Percentiles rank a stretch among this genome's conserved stretches.
These are phyloP conservation scores for Sophora flavescens DNA, from an alignment of 306 rosid species.

Conservation along the genomic window DNA sequence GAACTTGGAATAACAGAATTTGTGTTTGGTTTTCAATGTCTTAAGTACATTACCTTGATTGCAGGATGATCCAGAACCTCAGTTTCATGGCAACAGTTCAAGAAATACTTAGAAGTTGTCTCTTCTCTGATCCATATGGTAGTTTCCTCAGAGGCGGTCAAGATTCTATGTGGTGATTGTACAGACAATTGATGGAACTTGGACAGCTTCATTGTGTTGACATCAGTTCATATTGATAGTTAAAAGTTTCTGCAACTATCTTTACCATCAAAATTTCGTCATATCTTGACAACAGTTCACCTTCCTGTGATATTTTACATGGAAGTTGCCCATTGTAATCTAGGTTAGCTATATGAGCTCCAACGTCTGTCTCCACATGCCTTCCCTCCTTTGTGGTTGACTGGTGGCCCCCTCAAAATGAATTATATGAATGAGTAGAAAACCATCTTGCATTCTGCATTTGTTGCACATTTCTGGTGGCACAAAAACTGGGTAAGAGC, in stretches of 20 bases:
- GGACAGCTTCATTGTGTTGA: slow-evolving; percentile 30
- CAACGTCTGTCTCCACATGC: slow-evolving; percentile 26
- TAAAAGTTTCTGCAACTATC: slow-evolving; percentile 13
- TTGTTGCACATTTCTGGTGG: slow-evolving; percentile 15
- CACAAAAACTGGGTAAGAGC: slow-evolving; percentile 11
- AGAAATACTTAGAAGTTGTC: slow-evolving; percentile 60
- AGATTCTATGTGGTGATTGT: slow-evolving; percentile 27
- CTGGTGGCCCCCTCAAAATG: slow-evolving; percentile 24
- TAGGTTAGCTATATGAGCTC: slow-evolving; percentile 22
- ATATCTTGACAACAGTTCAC: slow-evolving; percentile 12
- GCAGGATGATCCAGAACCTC: slow-evolving; percentile 80
- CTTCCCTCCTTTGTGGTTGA: not conserved
- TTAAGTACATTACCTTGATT: slow-evolving; percentile 41
- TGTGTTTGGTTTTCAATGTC: slow-evolving; percentile 40
- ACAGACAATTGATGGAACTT: slow-evolving; percentile 32
- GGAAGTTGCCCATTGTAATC: slow-evolving; percentile 34
- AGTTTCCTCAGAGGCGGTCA: slow-evolving; percentile 32
- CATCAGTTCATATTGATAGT: slow-evolving; percentile 31
- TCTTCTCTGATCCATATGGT: slow-evolving; percentile 35
- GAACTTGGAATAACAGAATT: slow-evolving; percentile 35
- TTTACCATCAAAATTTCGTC: slow-evolving; percentile 18
- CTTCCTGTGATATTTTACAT: slow-evolving; percentile 27
- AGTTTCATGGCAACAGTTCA: slow-evolving; percentile 75
- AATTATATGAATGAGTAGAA: slow-evolving; percentile 28
- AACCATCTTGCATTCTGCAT: slow-evolving; percentile 24